Evolutionary conservation across 345 rosid species (phyloP), one percentile per base, ranked within the genome.

Genomic region (Gossypium sturtianum): DNA sequence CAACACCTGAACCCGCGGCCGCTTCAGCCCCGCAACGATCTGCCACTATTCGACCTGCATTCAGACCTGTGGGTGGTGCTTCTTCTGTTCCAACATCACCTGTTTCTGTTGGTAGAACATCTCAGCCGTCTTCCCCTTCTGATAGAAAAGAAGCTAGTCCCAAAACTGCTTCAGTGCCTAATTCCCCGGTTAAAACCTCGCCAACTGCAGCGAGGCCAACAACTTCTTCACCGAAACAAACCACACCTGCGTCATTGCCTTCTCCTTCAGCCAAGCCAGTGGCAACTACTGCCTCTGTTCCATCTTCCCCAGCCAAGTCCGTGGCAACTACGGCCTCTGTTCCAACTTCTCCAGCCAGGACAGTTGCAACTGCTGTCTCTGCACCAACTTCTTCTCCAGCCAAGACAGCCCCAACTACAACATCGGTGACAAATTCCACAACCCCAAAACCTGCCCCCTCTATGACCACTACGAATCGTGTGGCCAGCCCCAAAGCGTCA

Each of bases 1-100:
- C 85, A 4, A 27, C 80, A 8, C 83, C 86, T 3, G 80, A 71
- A 25, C 72, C 87, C 7, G 41, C 41, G 41, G 41, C 41, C 7
- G 49, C 83, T 12, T 76, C 90, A 66, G 59, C 83, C 16, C 80
- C 79, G n/a, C 74, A 85, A 12, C 81, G 83, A 41, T 80, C 87
- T 2, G 13, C 66, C 44, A 9, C 78, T 3, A 12, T 65, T 41
- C 80, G 79, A 47, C 80, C 86, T 34, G 0, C 87, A 71, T 78
- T 86, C 47, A 77, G 87, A 78, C 80, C 87, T 22, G 23, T 22
- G 2, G 13, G 29, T 11, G 15, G 72, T 65, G 29, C 86, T n/a
- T 49, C 73, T 20, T 63, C 82, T 8, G 75, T 74, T 17, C 80
- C 89, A 64, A 19, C 64, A 9, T 85, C 97, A 47, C 88, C 84